Evolutionary conservation across 106 monocot species (phyloP).

Genomic region (Dioscorea alata): DNA sequence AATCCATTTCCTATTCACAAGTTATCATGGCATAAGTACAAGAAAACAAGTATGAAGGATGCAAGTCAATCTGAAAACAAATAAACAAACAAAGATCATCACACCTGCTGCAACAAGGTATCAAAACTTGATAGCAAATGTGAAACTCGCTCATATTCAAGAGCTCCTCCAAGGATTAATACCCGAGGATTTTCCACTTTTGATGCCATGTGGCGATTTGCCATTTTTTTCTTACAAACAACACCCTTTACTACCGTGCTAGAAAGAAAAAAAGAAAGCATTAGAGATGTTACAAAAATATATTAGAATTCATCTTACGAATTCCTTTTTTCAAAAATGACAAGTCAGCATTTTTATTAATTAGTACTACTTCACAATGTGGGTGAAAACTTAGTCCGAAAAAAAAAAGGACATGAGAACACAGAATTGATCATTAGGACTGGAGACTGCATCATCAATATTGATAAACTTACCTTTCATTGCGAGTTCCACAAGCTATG

Average conservation of each 20-base stretch:
- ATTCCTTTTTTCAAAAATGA: no score
- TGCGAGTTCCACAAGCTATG: slow-evolving; percentile 65
- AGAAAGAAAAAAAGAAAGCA: slow-evolving; percentile 17
- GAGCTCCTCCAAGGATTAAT: slow-evolving; percentile 88
- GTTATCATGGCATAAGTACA: background rate
- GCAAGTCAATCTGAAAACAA: background rate
- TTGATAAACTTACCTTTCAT: slow-evolving; percentile 46
- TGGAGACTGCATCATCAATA: no score
- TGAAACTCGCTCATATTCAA: slow-evolving; percentile 80
- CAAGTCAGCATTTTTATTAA: no score
- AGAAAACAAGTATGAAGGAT: background rate
- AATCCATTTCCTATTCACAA: slow-evolving; percentile 66
- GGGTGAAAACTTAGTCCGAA: no score
- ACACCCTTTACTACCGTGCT: slow-evolving; percentile 78
- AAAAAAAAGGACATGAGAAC: no score
- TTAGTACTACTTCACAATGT: no score
- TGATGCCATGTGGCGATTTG: slow-evolving; percentile 73
- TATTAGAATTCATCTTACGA: background rate
- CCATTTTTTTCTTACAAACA: slow-evolving; percentile 93
- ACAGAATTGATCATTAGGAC: no score
- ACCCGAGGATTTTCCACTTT: slow-evolving; percentile 73
- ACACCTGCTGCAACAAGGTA: slow-evolving; percentile 87
- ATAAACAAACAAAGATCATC: slow-evolving; percentile 2
- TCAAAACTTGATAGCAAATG: slow-evolving; percentile 89
- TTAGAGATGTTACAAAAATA: background rate